Evolutionary conservation across 306 rosid species (phyloP).

Genomic region (Potentilla sterilis): DNA sequence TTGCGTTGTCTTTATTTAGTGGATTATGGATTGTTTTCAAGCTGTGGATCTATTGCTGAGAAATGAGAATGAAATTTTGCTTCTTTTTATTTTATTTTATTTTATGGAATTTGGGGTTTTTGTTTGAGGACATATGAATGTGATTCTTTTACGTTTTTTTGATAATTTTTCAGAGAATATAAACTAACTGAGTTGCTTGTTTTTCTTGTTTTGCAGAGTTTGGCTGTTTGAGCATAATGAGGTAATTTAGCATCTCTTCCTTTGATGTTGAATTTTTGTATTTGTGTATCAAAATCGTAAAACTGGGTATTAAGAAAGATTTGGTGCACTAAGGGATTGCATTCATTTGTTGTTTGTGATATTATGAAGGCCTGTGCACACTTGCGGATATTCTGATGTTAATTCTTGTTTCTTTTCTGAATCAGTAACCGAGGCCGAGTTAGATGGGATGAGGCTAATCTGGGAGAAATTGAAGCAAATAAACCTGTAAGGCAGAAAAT

Average conservation of each 20-base stretch:
- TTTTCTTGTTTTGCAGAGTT: slow-evolving; percentile 26
- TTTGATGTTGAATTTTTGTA: background rate
- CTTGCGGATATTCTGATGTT: slow-evolving; percentile 8
- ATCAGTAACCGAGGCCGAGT: slow-evolving; percentile 57
- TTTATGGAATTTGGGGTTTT: background rate
- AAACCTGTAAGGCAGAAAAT: slow-evolving; percentile 99
- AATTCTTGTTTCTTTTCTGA: background rate
- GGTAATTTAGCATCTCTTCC: slow-evolving; percentile 39
- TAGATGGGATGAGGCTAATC: slow-evolving; percentile 86
- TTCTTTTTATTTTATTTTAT: background rate
- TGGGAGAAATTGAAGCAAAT: slow-evolving; percentile 90
- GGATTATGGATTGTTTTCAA: background rate
- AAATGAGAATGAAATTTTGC: slow-evolving; percentile 11
- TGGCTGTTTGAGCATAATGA: slow-evolving; percentile 44
- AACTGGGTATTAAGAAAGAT: background rate
- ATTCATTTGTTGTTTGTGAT: background rate
- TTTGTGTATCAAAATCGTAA: background rate
- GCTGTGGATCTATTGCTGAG: slow-evolving; percentile 13
- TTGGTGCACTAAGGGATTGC: slow-evolving; percentile 2
- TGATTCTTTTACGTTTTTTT: slow-evolving; percentile 13
- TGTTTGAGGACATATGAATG: background rate
- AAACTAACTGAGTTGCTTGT: slow-evolving; percentile 25
- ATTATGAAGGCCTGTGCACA: background rate
- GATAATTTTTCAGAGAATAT: slow-evolving; percentile 41
- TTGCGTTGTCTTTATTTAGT: background rate